Conservation (phyloP, 768 basidiomycete species). For the Glaciozyma antarctica region DNA sequence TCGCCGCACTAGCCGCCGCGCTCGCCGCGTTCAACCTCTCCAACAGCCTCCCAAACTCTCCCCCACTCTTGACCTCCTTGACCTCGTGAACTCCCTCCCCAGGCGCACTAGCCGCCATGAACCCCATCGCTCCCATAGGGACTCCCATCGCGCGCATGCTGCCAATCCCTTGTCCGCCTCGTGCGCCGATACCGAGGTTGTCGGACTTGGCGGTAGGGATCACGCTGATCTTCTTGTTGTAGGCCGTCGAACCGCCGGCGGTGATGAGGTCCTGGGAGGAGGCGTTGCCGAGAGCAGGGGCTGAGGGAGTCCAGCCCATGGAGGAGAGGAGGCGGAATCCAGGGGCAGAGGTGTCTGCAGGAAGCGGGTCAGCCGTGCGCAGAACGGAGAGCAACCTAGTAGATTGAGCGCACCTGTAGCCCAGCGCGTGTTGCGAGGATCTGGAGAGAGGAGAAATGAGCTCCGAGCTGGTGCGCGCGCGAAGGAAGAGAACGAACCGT, state of each 20-base stretch:
- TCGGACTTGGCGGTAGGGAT: slow-evolving; percentile 34
- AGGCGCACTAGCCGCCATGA: slow-evolving; percentile 25
- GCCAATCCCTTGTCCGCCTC: slow-evolving; percentile 21
- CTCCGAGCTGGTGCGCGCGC: not conserved
- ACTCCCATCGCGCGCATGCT: slow-evolving; percentile 23
- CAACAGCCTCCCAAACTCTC: slow-evolving; percentile 32
- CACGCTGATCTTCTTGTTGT: slow-evolving; percentile 26
- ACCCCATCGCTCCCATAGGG: slow-evolving; percentile 13
- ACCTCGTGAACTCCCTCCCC: slow-evolving; percentile 8
- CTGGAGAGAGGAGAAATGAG: slow-evolving; percentile 3
- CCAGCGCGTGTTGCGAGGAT: slow-evolving; percentile 29
- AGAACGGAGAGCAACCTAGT: not conserved
- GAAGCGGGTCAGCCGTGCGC: not conserved
- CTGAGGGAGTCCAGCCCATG: slow-evolving; percentile 33
- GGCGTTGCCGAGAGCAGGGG: slow-evolving; percentile 14
- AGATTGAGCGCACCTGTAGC: slow-evolving; percentile 8
- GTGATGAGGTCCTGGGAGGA: slow-evolving; percentile 26
- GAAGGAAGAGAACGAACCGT: slow-evolving; percentile 1
- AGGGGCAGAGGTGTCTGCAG: slow-evolving; percentile 28
- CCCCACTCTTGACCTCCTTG: slow-evolving; percentile 22
- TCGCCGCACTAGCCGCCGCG: slow-evolving; percentile 27
- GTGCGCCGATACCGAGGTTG: slow-evolving; percentile 32
- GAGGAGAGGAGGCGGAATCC: slow-evolving; percentile 32
- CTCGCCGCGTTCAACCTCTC: slow-evolving; percentile 30
- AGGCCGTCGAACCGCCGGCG: slow-evolving; percentile 13